Conservation (phyloP, 2,329 filamentous ascomycete genomes). For the Sphaerulina vaccinii region DNA sequence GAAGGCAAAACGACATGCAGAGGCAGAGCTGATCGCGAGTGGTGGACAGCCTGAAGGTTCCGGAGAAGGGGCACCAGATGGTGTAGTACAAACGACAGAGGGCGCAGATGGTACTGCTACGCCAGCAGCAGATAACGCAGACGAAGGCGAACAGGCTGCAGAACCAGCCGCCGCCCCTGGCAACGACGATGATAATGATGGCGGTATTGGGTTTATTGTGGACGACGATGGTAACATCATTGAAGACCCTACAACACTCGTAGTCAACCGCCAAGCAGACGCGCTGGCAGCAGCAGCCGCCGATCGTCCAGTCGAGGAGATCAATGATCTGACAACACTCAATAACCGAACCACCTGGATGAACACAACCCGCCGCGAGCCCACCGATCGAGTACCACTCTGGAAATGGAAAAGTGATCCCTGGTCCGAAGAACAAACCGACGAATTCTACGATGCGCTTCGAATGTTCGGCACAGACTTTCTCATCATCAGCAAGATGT, state of each 20-base stretch:
- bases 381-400: constrained; percentile 44
- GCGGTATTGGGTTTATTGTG: constrained; percentile 53
- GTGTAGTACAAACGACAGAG: constrained; percentile 24
- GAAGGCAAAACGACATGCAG: constrained; percentile 40
- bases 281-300: constrained; percentile 51
- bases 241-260: constrained; percentile 65
- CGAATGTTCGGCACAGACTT: constrained; percentile 81
- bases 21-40: constrained; percentile 35
- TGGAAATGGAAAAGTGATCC: constrained; percentile 56
- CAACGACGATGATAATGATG: constrained; percentile 15
- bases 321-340: constrained; percentile 73
- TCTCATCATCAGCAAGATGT: constrained; percentile 73
- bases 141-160: constrained; percentile 4
- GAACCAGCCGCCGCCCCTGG: neutral
- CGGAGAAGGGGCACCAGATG: constrained; percentile 7
- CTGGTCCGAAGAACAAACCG: constrained; percentile 71
- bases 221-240: constrained; percentile 69
- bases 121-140: constrained; percentile 8
- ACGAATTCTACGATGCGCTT: constrained; percentile 73
- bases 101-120: constrained; percentile 21
- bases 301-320: constrained; percentile 54
- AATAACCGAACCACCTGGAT: constrained; percentile 69
- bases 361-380: constrained; percentile 56
- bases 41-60: constrained; percentile 13
- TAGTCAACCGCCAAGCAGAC: constrained; percentile 66